Evolutionary conservation across 257 asterid genomes (phyloP), one percentile per base, ranked within the genome.

Genomic region (Osmanthus fragrans): DNA sequence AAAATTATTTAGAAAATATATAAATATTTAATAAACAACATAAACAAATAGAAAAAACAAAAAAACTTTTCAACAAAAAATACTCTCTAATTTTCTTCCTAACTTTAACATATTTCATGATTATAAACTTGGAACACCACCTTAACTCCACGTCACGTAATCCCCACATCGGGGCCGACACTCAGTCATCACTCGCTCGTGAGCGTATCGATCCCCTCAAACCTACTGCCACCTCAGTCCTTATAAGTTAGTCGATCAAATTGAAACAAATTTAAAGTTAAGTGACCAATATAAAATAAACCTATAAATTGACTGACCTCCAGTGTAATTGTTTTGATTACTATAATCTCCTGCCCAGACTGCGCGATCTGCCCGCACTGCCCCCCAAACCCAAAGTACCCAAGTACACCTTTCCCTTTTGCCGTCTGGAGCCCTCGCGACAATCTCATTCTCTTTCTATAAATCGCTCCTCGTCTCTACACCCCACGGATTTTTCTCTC

Each of bases 401-500:
- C 71, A 70, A 80, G 74, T 27, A 45, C 66, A 72, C 78, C 34
- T 65, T 81, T 71, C 42, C 75, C 54, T 47, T 81, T 81, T 34
- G 76, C 78, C 58, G 81, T 76, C 77, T 76, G 78, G 73, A 42
- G 77, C 56, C 77, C 65, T 25, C 77, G 77, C 78, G 84, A 76
- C 84, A 76, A 66, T 80, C 75, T 79, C 67, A 40, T 27, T 45
- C 21, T 69, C 77, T 65, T 13, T 72, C 49, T 81, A 56, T 76
- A 71, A 74, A 71, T 72, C 69, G 19, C 78, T 4, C 33, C 39
- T 63, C 34, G 70, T 76, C 70, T 72, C 81, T 73, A 58, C 71
- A 47, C 54, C 82, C 74, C 75, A 67, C 74, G 40, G 79, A 36
- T 76, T 67, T 82, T 79, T 82, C 77, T 70, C 76, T 81, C 85